These are phyloP conservation scores for Orbilia ellipsospora DNA, from an alignment of 2,329 filamentous ascomycete species.

Conservation along the genomic window DNA sequence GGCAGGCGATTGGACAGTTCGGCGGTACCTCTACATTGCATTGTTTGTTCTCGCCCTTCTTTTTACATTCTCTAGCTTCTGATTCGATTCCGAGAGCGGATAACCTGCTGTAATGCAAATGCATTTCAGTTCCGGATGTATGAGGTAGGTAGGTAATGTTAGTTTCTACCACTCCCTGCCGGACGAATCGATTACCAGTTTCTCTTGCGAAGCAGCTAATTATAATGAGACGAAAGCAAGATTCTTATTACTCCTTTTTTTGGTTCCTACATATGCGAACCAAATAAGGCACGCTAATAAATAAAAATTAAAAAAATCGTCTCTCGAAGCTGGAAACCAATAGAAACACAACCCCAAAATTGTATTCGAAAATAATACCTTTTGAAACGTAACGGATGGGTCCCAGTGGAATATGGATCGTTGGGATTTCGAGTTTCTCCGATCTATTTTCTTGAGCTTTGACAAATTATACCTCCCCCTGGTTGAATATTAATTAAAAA, in stretches of 20 bases:
- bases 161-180: background rate
- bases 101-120: slow-evolving; percentile 30
- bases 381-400: slow-evolving; percentile 30
- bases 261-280: slow-evolving; percentile 50
- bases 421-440: slow-evolving; percentile 39
- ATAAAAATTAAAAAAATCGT: background rate
- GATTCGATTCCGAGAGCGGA: slow-evolving; percentile 53
- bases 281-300: background rate
- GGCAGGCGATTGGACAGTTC: slow-evolving; percentile 45
- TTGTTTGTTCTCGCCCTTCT: slow-evolving; percentile 6
- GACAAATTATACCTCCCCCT: slow-evolving; percentile 16
- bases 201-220: slow-evolving; percentile 20
- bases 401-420: slow-evolving; percentile 11
- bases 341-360: slow-evolving; percentile 9
- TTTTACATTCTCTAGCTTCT: slow-evolving; percentile 34
- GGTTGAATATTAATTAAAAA: slow-evolving; percentile 48
- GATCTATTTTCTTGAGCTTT: slow-evolving; percentile 53
- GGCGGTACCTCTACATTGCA: slow-evolving; percentile 42
- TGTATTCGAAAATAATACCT: slow-evolving; percentile 1
- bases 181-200: slow-evolving; percentile 15
- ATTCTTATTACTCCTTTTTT: slow-evolving; percentile 24
- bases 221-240: slow-evolving; percentile 38
- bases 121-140: slow-evolving; percentile 11
- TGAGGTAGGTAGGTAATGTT: slow-evolving; percentile 5
- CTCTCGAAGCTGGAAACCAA: slow-evolving; percentile 28